Evolutionary conservation across 2,329 filamentous ascomycete genomes (phyloP).

Genomic region (Fusarium sp.): DNA sequence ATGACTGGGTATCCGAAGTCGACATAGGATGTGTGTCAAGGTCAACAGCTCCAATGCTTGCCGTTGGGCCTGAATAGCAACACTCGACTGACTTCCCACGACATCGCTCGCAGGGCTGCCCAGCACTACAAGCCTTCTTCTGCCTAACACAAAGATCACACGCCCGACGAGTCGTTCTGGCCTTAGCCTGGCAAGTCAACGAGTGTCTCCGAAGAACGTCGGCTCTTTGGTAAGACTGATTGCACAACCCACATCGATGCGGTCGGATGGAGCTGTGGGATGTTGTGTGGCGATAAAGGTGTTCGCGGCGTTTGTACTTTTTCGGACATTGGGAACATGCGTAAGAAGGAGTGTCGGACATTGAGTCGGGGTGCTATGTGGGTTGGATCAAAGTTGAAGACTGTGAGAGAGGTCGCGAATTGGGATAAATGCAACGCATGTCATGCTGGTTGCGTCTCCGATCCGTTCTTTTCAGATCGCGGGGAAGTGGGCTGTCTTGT

Average conservation of each 20-base stretch:
- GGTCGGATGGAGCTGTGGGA: constrained; percentile 4
- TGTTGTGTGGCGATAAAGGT: not conserved
- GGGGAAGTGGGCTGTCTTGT: constrained; percentile 10
- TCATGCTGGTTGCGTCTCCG: too few relatives aligned
- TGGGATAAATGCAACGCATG: too few relatives aligned
- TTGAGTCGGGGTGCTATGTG: not conserved
- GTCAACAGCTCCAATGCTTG: fast-evolving
- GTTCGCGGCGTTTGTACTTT: constrained; percentile 10
- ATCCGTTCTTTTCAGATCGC: not conserved
- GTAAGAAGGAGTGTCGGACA: not conserved
- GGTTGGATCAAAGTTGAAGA: not conserved
- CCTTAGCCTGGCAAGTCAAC: not conserved
- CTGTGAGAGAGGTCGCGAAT: too few relatives aligned
- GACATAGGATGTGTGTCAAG: fast-evolving
- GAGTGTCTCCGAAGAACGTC: constrained; percentile 3
- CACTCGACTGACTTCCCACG: not conserved
- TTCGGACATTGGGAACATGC: not conserved
- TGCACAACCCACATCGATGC: not conserved
- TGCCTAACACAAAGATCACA: constrained; percentile 1
- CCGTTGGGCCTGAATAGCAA: fast-evolving
- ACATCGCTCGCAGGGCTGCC: not conserved
- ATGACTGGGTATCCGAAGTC: not conserved
- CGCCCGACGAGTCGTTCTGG: not conserved
- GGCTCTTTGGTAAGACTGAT: not conserved
- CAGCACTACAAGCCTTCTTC: constrained; percentile 5